Base-by-base conservation (phyloP, 495 filamentous ascomycete species). In the Penicillium simplicissimum region DNA sequence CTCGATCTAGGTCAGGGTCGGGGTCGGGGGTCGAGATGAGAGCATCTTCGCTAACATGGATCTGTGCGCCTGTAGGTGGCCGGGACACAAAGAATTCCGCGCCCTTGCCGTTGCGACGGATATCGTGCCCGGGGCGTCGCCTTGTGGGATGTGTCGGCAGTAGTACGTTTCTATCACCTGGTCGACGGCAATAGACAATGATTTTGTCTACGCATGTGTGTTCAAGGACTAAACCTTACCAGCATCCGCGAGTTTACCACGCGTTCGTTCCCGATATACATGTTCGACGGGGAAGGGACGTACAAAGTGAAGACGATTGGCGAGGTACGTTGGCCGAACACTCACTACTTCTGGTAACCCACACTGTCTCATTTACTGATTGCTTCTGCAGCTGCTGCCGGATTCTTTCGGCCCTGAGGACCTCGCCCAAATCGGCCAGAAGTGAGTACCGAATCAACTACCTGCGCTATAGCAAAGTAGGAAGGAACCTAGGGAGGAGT, bases 81-180 rank as follows among this genome's bases (percentile, higher is more conserved):
- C 59, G 91, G n/a, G 92, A 2, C 83, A 90, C 55, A 79, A 74
- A 13, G 75, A 78, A 8, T 94, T 97, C 78, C 89, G 85, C 66
- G 95, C 93, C 14, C 71, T 98, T 34, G 94, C 90, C 14, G 93
- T 98, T 2, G 84, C 91, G 7, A 93, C 94, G 9, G 90, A 97
- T 75, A 87, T 90, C 53, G 76, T 70, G 25, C 87, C 87, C 9
- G 85, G 87, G n/a, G 88, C 87, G 23, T 88, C 83, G 59, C 88
- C 85, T 10, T 92, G 89, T 70, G 90, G 88, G 33, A 91, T 88
- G 88, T 84, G 77, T 67, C 73, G 78, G 48, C 78, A 80, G 52
- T 79, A 72, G 75, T 78, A 67, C 21, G 74, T 51, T 56, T 45
- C n/a, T n/a, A n/a, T n/a, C n/a, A n/a, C n/a, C n/a, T n/a, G n/a